phyloP scores from a whole-genome alignment of 352 stramenopile genomes.

The Phytophthora macrochlamydospora region DNA sequence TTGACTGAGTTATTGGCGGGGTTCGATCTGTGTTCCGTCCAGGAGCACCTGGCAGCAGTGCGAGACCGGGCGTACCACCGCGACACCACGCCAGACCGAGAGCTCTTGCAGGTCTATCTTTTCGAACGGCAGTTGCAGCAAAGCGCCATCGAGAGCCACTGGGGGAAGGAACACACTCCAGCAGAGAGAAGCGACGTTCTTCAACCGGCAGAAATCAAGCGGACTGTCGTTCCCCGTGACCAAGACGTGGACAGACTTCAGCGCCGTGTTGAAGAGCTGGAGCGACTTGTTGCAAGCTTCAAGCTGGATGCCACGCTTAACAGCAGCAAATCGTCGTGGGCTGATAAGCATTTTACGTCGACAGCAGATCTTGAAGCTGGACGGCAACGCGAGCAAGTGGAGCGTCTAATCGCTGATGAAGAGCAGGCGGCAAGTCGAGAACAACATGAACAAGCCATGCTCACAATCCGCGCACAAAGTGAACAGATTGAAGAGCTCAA shows the following conservation, averaged over 20 bases:
- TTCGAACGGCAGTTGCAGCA: conserved; percentile 17
- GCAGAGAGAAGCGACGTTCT: background rate
- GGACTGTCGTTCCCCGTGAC: background rate
- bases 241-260: background rate
- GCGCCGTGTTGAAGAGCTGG: conserved; percentile 27
- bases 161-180: background rate
- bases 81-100: conserved; percentile 18
- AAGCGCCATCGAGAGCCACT: conserved; percentile 5
- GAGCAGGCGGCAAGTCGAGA: background rate
- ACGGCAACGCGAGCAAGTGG: conserved; percentile 3
- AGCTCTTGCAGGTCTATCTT: conserved; percentile 15
- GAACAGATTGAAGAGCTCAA: conserved; percentile 20
- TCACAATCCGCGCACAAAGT: conserved; percentile 10
- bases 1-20: conserved; percentile 29
- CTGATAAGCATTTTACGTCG: too few species aligned
- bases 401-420: conserved; percentile 6
- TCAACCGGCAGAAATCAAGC: conserved; percentile 1
- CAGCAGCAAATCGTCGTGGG: too few species aligned
- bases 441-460: background rate
- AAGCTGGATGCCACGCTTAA: too few species aligned
- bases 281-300: background rate
- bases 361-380: conserved; percentile 1
- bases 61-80: conserved; percentile 33
- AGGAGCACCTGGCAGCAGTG: conserved; percentile 24
- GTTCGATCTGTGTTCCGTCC: conserved; percentile 34